Base-by-base conservation (phyloP, 2,329 filamentous ascomycete genomes). In the Talaromyces sp. region DNA sequence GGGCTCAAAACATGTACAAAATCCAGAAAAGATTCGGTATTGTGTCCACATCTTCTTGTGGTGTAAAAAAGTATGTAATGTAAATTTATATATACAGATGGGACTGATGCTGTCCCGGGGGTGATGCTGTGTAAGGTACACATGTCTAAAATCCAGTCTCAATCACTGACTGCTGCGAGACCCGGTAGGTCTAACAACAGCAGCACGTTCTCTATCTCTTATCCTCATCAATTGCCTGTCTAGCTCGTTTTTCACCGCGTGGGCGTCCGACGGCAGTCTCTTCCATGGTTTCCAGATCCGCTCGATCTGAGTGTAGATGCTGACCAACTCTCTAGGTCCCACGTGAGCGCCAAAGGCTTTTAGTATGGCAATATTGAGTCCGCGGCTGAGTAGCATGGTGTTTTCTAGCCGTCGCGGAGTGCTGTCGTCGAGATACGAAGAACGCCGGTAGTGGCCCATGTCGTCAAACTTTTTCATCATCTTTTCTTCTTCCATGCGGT, bases 331-430 rank as follows among this genome's bases (percentile, higher is more conserved):
- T 7, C 71, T 61, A 7, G 69, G 70, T 10, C 71, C 71, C 58
- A 71, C 74, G 58, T 74, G 77, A 27, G 68, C 63, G 46, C 71
- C 72, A 64, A 77, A 77, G 5, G 76, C 76, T 46, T 71, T 73
- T 29, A 78, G 63, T 53, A 76, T 75, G 19, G 69, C 64, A 49
- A 75, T 69, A 27, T 76, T 71, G 64, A 78, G 72, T 52, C 70
- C 71, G 26, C 74, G 74, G n/a, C 76, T 75, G 9, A 78, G 64
- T 55, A 77, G 78, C 13, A 78, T 70, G 4, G 71, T 72, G 59
- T 77, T 77, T 38, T 76, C 72, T 19, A 77, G 67, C 51, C 69
- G 70, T 38, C 64, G 67, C 27, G 72, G 69, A 13, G 71, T 57
- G 3, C 68, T 63, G 24, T 70, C 66, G 10, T 65, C 65, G 9